Base-by-base conservation (phyloP, 257 asterid genomes). In the Penstemon barbatus region DNA sequence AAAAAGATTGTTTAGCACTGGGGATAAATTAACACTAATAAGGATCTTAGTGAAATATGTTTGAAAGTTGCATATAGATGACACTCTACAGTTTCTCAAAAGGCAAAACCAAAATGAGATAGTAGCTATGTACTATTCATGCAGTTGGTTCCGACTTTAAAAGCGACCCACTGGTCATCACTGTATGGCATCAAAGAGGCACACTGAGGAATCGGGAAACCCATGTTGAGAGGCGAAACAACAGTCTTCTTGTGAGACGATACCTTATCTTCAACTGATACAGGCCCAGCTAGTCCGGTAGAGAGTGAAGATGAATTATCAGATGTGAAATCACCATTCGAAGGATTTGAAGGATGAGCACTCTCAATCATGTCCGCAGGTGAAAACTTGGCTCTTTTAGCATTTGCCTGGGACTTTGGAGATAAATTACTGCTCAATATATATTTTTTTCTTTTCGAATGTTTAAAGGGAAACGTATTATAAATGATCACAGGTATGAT, bases 101-200 rank as follows among this genome's bases (percentile, higher is more conserved):
- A 37, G 6, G 56, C 43, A 19, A 8, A 48, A 25, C 55, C 42
- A 54, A 2, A 18, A 63, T 19, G 33, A 44, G 63, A 11, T 57
- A 25, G 33, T 66, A 55, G 7, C 33, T 19, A 61, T 25, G 10
- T 8, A 50, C 12, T 25, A 25, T 25, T 63, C 56, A 72, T 37
- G 77, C 55, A 50, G 66, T 52, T 46, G 73, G 69, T 61, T 72
- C 59, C 54, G 57, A 67, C 57, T 49, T 50, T 75, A 51, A 66
- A 80, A 1, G 86, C 97, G n/a, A 85, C 75, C 90, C 90, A 88
- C 57, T 77, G 43, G 8, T 77, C 78, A 41, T 83, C 66, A 53
- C 87, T 77, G 49, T 25, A 80, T 3, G 88, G 70, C 85, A 72
- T 62, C 58, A 76, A 48, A 4, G 74, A 12, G 43, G 89, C 86